Percentiles rank a stretch among this genome's conserved stretches.
These are phyloP conservation scores for Jacaranda copaia DNA, from an alignment of 257 asterid genomes.

Conservation along the genomic window DNA sequence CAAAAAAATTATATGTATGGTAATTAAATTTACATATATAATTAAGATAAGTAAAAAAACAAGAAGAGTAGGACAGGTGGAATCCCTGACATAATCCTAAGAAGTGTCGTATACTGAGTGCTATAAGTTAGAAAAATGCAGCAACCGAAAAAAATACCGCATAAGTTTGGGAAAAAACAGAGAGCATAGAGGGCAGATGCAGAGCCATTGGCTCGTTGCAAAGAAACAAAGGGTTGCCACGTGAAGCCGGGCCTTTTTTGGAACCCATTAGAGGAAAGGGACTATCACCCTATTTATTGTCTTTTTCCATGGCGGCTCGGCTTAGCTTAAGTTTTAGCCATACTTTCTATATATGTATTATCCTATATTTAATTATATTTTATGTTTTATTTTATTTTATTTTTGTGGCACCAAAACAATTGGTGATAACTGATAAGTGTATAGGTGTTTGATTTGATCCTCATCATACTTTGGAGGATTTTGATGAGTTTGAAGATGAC, in stretches of 20 bases:
- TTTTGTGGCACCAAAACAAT: not conserved
- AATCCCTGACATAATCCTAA: slow-evolving; percentile 66
- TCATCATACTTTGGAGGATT: not conserved
- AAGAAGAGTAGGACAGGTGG: slow-evolving; percentile 54
- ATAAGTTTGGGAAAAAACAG: slow-evolving; percentile 21
- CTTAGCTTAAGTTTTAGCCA: not conserved
- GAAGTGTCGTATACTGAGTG: slow-evolving; percentile 51
- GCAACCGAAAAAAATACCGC: slow-evolving; percentile 36
- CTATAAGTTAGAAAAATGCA: slow-evolving; percentile 29
- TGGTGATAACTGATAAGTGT: not conserved
- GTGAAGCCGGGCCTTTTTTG: slow-evolving; percentile 73
- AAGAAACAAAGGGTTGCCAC: slow-evolving; percentile 62
- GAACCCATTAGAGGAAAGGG: slow-evolving; percentile 40
- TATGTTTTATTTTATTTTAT: not conserved
- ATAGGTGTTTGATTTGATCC: not conserved
- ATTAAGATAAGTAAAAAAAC: slow-evolving; percentile 23
- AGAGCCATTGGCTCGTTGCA: slow-evolving; percentile 42
- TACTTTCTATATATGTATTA: too few relatives aligned
- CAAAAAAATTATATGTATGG: too few relatives aligned
- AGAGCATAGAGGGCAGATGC: slow-evolving; percentile 29
- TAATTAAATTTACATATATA: not conserved
- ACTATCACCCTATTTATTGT: slow-evolving; percentile 52
- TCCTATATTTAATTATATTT: too few relatives aligned
- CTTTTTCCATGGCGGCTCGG: slow-evolving; percentile 43
- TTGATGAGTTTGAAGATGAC: not conserved